These are phyloP conservation scores for Fraxinus americana DNA, from an alignment of 257 asterid species.

Conservation along the genomic window DNA sequence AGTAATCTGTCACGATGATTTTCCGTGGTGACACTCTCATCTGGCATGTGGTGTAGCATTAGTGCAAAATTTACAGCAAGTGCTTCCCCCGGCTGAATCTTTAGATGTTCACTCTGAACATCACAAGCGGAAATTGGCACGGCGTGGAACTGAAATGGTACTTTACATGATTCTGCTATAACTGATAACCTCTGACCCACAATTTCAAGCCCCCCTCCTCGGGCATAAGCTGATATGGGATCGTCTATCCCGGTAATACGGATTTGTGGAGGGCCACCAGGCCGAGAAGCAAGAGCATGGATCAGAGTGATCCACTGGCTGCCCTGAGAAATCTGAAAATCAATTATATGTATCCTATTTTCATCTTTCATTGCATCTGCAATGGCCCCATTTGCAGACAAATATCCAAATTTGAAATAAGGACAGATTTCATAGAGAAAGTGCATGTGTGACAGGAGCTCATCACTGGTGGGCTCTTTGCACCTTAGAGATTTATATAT, in stretches of 20 bases:
- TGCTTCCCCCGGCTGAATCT: conserved; percentile 29
- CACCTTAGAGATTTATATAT: conserved; percentile 35
- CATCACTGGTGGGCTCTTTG: conserved; percentile 31
- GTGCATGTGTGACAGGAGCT: conserved; percentile 34
- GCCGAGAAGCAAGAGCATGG: conserved; percentile 34
- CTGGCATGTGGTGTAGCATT: conserved; percentile 36
- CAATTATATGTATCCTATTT: conserved; percentile 29
- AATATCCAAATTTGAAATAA: conserved; percentile 38
- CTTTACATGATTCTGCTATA: conserved; percentile 31
- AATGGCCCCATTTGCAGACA: conserved; percentile 40
- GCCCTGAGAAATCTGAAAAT: conserved; percentile 38
- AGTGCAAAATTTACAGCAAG: conserved; percentile 35
- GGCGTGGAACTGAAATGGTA: conserved; percentile 35
- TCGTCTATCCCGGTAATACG: conserved; percentile 41
- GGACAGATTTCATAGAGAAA: conserved; percentile 39
- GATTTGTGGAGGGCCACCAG: conserved; percentile 38
- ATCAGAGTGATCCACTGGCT: conserved; percentile 39
- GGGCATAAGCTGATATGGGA: conserved; percentile 30
- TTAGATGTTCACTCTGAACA: conserved; percentile 26
- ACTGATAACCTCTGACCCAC: conserved; percentile 28
- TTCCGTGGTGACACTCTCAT: conserved; percentile 29
- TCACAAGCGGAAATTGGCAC: conserved; percentile 26
- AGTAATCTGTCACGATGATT: conserved; percentile 37
- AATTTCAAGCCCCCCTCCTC: conserved; percentile 39
- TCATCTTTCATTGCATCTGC: conserved; percentile 40